These are phyloP conservation scores for Ailanthus altissimus DNA, from an alignment of 345 rosid species.

Conservation along the genomic window DNA sequence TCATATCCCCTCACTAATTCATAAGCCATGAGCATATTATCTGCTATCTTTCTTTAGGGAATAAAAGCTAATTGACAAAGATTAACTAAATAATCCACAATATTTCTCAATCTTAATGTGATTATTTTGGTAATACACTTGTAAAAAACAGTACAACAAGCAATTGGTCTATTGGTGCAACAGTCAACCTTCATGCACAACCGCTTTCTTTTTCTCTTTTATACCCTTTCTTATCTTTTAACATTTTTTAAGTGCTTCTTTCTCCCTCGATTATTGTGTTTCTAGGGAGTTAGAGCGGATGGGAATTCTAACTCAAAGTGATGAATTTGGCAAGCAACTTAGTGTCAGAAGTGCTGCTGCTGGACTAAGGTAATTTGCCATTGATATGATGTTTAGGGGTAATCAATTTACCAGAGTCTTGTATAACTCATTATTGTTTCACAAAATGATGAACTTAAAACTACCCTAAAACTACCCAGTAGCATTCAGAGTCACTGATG, in stretches of 20 bases:
- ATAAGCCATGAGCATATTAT: too few species aligned
- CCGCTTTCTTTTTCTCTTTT: constrained; percentile 5
- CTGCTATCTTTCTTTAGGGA: too few species aligned
- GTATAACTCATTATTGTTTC: not conserved
- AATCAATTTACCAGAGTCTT: not conserved
- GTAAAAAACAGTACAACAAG: too few species aligned
- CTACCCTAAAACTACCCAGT: too few species aligned
- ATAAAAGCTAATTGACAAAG: too few species aligned
- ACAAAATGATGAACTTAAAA: not conserved
- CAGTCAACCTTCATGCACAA: not conserved
- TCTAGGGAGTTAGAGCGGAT: constrained; percentile 79
- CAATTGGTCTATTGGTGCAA: too few species aligned
- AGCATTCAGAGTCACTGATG: too few species aligned
- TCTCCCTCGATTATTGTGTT: not conserved
- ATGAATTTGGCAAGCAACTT: constrained; percentile 78
- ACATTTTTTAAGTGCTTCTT: not conserved
- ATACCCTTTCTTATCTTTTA: not conserved
- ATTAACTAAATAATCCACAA: too few species aligned
- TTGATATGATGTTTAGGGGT: not conserved
- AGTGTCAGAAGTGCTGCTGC: constrained; percentile 72
- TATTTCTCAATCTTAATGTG: too few species aligned
- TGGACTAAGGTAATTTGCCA: constrained; percentile 63
- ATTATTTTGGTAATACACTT: too few species aligned
- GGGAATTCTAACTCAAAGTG: constrained; percentile 59
- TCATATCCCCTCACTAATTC: too few species aligned